Conservation (phyloP, 345 rosid species). For the Rhodamnia rubescens region DNA sequence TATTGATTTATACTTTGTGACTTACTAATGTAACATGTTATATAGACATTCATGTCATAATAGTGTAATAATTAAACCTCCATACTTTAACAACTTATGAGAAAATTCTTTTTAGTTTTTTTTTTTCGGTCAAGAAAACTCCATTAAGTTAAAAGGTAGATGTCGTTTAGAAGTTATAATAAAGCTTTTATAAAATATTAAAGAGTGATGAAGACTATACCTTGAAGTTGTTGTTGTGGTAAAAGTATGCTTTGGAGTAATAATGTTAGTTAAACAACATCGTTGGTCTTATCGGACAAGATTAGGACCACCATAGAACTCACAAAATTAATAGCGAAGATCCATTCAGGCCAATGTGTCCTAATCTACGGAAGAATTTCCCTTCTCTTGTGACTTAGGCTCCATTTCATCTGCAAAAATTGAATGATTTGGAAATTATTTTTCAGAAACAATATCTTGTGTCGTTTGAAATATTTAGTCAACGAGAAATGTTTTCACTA, state of each 20-base stretch:
- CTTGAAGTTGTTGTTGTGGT: background rate
- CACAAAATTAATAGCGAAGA: background rate
- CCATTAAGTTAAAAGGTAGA: background rate
- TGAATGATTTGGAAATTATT: too few species aligned
- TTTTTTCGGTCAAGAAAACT: too few species aligned
- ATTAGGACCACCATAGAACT: background rate
- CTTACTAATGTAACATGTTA: background rate
- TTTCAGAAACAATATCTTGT: too few species aligned
- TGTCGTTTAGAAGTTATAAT: background rate
- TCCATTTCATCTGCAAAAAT: too few species aligned
- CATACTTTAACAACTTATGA: background rate
- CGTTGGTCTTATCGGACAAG: background rate
- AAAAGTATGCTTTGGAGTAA: background rate
- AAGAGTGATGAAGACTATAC: background rate
- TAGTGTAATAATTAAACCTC: background rate
- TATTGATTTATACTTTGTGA: background rate
- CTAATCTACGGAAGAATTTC: background rate
- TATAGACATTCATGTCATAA: background rate
- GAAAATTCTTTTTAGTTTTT: background rate
- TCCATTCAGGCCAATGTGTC: background rate
- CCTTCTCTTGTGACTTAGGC: background rate
- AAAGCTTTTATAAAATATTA: background rate
- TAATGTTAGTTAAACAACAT: background rate
- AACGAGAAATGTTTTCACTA: too few species aligned
- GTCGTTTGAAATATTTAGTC: too few species aligned